phyloP scores from a whole-genome alignment of 2,329 filamentous ascomycete species.

The Aspergillus floridensis region DNA sequence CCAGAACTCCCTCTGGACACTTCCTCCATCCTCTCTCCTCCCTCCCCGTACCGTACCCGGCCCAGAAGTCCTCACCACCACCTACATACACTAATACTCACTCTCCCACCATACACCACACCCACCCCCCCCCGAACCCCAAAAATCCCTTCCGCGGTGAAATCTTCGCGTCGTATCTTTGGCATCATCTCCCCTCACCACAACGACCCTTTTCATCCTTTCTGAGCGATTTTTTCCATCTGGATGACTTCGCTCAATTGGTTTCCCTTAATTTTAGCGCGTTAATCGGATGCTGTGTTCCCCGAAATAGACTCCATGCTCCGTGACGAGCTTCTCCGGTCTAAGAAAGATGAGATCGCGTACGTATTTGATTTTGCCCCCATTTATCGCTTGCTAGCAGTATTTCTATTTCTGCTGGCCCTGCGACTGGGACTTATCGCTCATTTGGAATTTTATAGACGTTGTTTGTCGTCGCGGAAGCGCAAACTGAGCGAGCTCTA shows the following conservation, averaged over 20 bases:
- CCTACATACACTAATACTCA: constrained; percentile 18
- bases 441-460: constrained; percentile 42
- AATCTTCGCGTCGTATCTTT: constrained; percentile 30
- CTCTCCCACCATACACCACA: background rate
- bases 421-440: constrained; percentile 30
- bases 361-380: constrained; percentile 40
- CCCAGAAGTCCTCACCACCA: constrained; percentile 22
- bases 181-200: constrained; percentile 40
- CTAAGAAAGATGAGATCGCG: constrained; percentile 53
- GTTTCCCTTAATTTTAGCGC: constrained; percentile 43
- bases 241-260: constrained; percentile 42
- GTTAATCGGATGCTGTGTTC: constrained; percentile 51
- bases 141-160: constrained; percentile 34
- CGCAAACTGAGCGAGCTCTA: constrained; percentile 87
- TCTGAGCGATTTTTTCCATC: constrained; percentile 45
- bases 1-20: background rate
- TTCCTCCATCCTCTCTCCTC: background rate
- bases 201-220: constrained; percentile 43
- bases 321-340: constrained; percentile 50
- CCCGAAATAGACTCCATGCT: constrained; percentile 49
- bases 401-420: constrained; percentile 16
- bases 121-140: constrained; percentile 7
- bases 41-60: constrained; percentile 19
- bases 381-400: constrained; percentile 18
- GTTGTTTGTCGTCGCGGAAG: constrained; percentile 75